Evolutionary conservation across 805 yeast genomes (phyloP).

Genomic region (Ogataea zsoltii): DNA sequence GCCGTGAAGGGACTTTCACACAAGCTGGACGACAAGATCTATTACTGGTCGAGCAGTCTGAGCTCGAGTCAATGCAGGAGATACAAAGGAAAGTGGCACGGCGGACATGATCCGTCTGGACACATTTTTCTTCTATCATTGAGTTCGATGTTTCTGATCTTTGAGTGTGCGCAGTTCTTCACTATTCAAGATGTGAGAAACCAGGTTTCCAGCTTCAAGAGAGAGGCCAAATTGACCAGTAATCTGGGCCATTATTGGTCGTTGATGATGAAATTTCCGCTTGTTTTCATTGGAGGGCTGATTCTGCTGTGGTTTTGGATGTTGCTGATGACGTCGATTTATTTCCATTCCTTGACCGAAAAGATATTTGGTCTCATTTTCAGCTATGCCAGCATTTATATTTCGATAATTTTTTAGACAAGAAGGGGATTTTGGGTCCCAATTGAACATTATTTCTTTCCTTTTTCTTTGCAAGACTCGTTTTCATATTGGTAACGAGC

Average conservation of each 20-base stretch:
- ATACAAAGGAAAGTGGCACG: constrained; percentile 67
- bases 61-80: constrained; percentile 50
- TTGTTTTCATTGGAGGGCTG: constrained; percentile 36
- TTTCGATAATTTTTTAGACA: constrained; percentile 15
- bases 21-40: constrained; percentile 7
- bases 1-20: constrained; percentile 8
- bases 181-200: constrained; percentile 13
- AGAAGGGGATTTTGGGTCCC: too few species aligned
- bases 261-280: constrained; percentile 21
- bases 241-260: constrained; percentile 1
- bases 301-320: constrained; percentile 76
- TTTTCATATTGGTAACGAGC: constrained; percentile 16
- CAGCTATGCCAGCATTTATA: constrained; percentile 53
- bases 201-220: constrained; percentile 8
- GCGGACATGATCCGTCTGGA: constrained; percentile 97
- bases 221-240: constrained; percentile 1
- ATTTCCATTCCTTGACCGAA: constrained; percentile 81
- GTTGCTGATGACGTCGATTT: constrained; percentile 78
- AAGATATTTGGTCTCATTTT: constrained; percentile 69
- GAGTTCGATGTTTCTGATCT: constrained; percentile 62
- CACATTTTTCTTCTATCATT: constrained; percentile 81
- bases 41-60: constrained; percentile 22
- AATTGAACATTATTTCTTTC: too few species aligned
- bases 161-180: constrained; percentile 48
- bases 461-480: too few species aligned